phyloP scores from a whole-genome alignment of 2,329 filamentous ascomycete genomes.

The Tolypocladium guangdongense region DNA sequence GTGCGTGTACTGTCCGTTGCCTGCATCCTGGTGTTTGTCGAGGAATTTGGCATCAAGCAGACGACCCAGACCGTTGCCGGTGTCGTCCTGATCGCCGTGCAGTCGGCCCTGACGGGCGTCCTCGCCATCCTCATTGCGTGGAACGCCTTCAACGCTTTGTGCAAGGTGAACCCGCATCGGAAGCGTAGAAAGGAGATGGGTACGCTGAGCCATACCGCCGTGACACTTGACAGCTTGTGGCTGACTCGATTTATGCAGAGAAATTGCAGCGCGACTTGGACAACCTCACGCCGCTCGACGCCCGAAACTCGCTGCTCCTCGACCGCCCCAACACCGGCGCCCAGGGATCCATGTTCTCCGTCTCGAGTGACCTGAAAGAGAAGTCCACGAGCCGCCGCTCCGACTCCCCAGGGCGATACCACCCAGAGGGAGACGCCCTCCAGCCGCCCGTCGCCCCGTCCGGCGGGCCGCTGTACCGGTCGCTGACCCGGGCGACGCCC shows the following conservation, averaged over 20 bases:
- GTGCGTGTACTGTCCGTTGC: slow-evolving; percentile 81
- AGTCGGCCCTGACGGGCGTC: slow-evolving; percentile 70
- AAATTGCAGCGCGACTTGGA: slow-evolving; percentile 69
- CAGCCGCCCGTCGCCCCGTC: slow-evolving; percentile 11
- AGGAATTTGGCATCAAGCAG: slow-evolving; percentile 79
- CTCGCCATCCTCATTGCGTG: slow-evolving; percentile 80
- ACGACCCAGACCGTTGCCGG: slow-evolving; percentile 92
- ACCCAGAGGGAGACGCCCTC: slow-evolving; percentile 11
- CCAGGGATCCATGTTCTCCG: slow-evolving; percentile 30
- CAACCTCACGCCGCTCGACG: slow-evolving; percentile 75
- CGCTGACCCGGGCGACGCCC: slow-evolving; percentile 24
- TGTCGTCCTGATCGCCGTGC: slow-evolving; percentile 85
- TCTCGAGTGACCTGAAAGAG: slow-evolving; percentile 27
- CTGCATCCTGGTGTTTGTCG: slow-evolving; percentile 87
- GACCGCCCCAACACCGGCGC: slow-evolving; percentile 33
- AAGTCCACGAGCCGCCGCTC: slow-evolving; percentile 20
- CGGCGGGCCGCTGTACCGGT: slow-evolving; percentile 20
- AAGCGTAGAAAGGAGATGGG: slow-evolving; percentile 81
- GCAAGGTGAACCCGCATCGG: slow-evolving; percentile 82
- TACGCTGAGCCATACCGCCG: slow-evolving; percentile 34
- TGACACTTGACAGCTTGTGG: neutral
- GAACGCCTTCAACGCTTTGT: slow-evolving; percentile 75
- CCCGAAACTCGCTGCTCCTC: slow-evolving; percentile 76
- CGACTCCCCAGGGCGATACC: slow-evolving; percentile 22
- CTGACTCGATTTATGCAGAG: slow-evolving; percentile 36